Evolutionary conservation across 2,329 filamentous ascomycete species (phyloP).

Genomic region (Colletotrichum lindemuthianum): DNA sequence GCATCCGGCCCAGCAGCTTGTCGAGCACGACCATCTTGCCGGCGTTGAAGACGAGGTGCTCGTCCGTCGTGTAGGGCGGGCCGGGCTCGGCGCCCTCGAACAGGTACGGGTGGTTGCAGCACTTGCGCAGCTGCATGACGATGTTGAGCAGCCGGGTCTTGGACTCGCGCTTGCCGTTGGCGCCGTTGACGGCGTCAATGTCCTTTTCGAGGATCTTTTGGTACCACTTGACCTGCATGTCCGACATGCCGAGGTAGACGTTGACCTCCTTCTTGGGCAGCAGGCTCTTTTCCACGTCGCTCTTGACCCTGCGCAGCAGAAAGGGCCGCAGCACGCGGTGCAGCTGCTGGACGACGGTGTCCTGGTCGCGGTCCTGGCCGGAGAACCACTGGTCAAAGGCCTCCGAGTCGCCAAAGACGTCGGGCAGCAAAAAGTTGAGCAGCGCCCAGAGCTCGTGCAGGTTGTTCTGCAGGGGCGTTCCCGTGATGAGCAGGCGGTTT

Average conservation of each 20-base stretch:
- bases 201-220: slow-evolving; percentile 99
- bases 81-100: slow-evolving; percentile 98
- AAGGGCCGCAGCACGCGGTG: slow-evolving; percentile 94
- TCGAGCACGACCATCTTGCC: slow-evolving; percentile 98
- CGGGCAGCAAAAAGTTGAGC: slow-evolving; percentile 96
- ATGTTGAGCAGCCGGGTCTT: slow-evolving; percentile 98
- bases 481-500: slow-evolving; percentile 94
- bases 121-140: slow-evolving; percentile 99
- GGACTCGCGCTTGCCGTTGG: slow-evolving; percentile 94
- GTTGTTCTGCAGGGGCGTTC: slow-evolving; percentile 97
- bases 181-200: slow-evolving; percentile 97
- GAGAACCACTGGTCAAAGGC: slow-evolving; percentile 99
- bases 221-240: slow-evolving; percentile 99
- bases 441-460: slow-evolving; percentile 97
- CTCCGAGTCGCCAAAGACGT: slow-evolving; percentile 96
- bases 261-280: slow-evolving; percentile 98
- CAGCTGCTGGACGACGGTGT: slow-evolving; percentile 94
- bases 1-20: slow-evolving; percentile 85
- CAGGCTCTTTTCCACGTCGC: slow-evolving; percentile 96
- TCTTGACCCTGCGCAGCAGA: slow-evolving; percentile 94
- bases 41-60: slow-evolving; percentile 91
- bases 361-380: slow-evolving; percentile 87
- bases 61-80: slow-evolving; percentile 96
- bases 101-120: slow-evolving; percentile 97
- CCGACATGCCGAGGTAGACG: slow-evolving; percentile 96